A percentile compares a stretch with the other conserved stretches of the same genome.
phyloP scores from a whole-genome alignment of 352 stramenopile species.

The Pythium myriotylum region DNA sequence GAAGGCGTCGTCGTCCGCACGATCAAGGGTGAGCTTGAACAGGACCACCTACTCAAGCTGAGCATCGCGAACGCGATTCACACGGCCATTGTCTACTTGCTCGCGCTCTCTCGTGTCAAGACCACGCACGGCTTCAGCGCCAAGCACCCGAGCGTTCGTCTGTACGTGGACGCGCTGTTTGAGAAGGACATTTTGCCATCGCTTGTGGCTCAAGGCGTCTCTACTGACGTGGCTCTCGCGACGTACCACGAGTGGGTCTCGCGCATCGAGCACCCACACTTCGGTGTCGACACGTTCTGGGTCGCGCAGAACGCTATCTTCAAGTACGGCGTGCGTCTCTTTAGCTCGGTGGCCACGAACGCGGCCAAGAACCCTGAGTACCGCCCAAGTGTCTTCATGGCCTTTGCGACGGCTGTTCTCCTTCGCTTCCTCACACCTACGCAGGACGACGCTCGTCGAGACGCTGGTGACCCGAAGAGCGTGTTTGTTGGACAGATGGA shows the following conservation, averaged over 20 bases:
- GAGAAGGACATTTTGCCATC: slow-evolving; percentile 74
- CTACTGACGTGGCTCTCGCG: slow-evolving; percentile 36
- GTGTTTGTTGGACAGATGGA: slow-evolving; percentile 57
- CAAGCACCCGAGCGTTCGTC: slow-evolving; percentile 39
- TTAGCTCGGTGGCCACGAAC: slow-evolving; percentile 36
- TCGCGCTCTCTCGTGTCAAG: slow-evolving; percentile 50
- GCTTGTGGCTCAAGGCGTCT: slow-evolving; percentile 36
- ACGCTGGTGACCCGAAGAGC: slow-evolving; percentile 4
- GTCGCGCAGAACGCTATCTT: slow-evolving; percentile 89
- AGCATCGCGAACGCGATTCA: slow-evolving; percentile 91
- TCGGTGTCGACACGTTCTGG: slow-evolving; percentile 93
- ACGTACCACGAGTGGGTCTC: slow-evolving; percentile 86
- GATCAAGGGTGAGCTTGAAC: slow-evolving; percentile 46
- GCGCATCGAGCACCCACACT: slow-evolving; percentile 83
- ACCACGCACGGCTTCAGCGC: slow-evolving; percentile 34
- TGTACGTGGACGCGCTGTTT: slow-evolving; percentile 87
- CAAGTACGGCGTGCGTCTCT: slow-evolving; percentile 46
- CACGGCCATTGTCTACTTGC: slow-evolving; percentile 87
- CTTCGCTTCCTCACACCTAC: slow-evolving; percentile 56
- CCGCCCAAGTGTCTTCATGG: slow-evolving; percentile 41
- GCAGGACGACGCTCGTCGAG: slow-evolving; percentile 31
- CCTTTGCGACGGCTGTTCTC: slow-evolving; percentile 48
- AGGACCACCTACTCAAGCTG: slow-evolving; percentile 92
- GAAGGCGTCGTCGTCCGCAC: slow-evolving; percentile 57
- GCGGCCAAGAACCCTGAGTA: slow-evolving; percentile 30